Evolutionary conservation across 2,329 filamentous ascomycete species (phyloP).

Genomic region (Stachybotrys chartarum): DNA sequence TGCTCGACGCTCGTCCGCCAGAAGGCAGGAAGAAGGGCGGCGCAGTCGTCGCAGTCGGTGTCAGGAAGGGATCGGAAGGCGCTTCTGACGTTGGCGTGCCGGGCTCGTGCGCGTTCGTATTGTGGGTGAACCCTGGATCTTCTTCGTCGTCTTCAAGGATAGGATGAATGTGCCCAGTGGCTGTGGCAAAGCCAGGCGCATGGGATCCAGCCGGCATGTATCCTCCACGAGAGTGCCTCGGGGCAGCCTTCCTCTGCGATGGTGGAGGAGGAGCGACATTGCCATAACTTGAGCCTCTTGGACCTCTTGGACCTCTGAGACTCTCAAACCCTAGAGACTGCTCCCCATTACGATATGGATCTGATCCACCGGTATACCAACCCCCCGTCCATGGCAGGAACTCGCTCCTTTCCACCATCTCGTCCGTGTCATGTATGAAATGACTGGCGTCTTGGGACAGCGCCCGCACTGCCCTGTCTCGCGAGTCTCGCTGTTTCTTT

Average conservation of each 20-base stretch:
- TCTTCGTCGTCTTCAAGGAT: conserved; percentile 55
- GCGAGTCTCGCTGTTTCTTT: conserved; percentile 25
- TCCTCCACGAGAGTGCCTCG: conserved; percentile 19
- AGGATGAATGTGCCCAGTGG: conserved; percentile 43
- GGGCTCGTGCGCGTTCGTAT: conserved; percentile 10
- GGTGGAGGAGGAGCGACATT: conserved; percentile 2
- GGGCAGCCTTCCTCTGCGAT: conserved; percentile 24
- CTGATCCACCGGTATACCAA: conserved; percentile 40
- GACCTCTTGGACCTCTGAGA: conserved; percentile 27
- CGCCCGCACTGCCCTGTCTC: conserved; percentile 38
- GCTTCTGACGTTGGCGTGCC: conserved; percentile 26
- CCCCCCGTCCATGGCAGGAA: conserved; percentile 19
- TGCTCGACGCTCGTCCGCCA: conserved; percentile 24
- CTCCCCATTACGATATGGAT: conserved; percentile 33
- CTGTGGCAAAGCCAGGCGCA: conserved; percentile 17
- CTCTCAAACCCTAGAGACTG: conserved; percentile 44
- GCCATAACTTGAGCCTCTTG: conserved; percentile 1
- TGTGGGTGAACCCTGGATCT: conserved; percentile 22
- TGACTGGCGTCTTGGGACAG: conserved; percentile 42
- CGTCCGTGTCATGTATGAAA: conserved; percentile 36
- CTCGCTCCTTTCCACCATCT: conserved; percentile 37
- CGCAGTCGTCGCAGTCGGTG: conserved; percentile 25
- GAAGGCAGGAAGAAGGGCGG: conserved; percentile 14
- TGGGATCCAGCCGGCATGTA: conserved; percentile 23
- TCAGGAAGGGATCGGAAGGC: conserved; percentile 43